Base-by-base conservation (phyloP, 495 filamentous ascomycete species). In the Peziza echinospora region DNA sequence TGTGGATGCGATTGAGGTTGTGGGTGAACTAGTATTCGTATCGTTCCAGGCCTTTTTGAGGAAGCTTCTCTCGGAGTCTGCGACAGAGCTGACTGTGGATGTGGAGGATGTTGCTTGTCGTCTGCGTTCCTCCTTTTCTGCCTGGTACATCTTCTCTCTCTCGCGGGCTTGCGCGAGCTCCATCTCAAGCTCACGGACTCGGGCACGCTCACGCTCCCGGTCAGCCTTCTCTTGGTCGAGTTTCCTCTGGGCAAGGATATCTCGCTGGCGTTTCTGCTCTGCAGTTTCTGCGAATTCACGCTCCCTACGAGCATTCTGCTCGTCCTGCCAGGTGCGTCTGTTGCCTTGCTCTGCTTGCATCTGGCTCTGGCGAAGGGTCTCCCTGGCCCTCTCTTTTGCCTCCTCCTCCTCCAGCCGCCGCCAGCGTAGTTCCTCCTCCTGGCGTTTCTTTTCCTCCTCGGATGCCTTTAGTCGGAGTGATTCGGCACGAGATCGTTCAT, bases 131-230 rank as follows among this genome's bases (percentile, higher is more conserved):
- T 86, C 76, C 40, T 85, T 75, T 58, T 86, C 84, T 34, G 67
- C 68, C 60, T 93, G 72, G 54, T 94, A 97, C 57, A 84, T 70
- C 30, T 69, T 70, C 57, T 97, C 89, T 8, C 89, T 76, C 51
- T 87, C 76, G 50, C 85, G 80, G 2, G 89, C 89, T 50, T 75
- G 66, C 57, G 84, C 80, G 1, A 97, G 69, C 60, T 96, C 80
- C 23, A 75, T 70, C 61, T 94, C 89, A 8, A 96, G 69, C 55
- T 93, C 75, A 51, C 73, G 71, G 48, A 96, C 76, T 34, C 84
- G 75, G n/a, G 69, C 72, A 19, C 63, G 65, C 54, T 73, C 71
- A 13, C 55, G 44, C 49, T 60, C 52, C 0, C 54, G 45, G 25
- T 53, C 49, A 7, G 39, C 47, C 40, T 57, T 53, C 24, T 57